Evolutionary conservation across 2,329 filamentous ascomycete species (phyloP).

Genomic region (Alternaria infectoria): DNA sequence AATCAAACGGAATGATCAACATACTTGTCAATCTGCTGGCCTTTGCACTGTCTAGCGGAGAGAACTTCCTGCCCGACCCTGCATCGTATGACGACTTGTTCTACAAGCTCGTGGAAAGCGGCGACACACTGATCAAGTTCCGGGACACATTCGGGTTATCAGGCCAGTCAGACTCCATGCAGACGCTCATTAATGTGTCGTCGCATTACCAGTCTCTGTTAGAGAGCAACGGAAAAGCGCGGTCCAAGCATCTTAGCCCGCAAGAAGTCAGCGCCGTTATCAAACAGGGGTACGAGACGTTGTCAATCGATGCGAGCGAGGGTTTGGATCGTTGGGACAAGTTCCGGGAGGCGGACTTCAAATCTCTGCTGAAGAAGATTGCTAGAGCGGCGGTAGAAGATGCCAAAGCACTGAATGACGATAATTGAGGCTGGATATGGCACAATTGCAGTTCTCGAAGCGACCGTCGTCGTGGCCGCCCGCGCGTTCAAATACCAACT

Average conservation of each 20-base stretch:
- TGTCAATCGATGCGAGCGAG: slow-evolving; percentile 89
- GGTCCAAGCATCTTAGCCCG: slow-evolving; percentile 75
- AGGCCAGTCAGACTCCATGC: slow-evolving; percentile 65
- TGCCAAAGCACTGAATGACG: slow-evolving; percentile 58
- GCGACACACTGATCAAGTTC: slow-evolving; percentile 82
- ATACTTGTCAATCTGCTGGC: slow-evolving; percentile 82
- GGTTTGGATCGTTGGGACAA: slow-evolving; percentile 84
- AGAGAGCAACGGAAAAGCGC: slow-evolving; percentile 60
- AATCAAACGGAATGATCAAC: slow-evolving; percentile 76
- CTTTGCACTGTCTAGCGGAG: slow-evolving; percentile 82
- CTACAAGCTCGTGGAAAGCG: slow-evolving; percentile 95
- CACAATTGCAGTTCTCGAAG: neutral
- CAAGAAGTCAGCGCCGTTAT: slow-evolving; percentile 88
- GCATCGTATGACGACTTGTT: slow-evolving; percentile 94
- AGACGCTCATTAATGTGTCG: slow-evolving; percentile 81
- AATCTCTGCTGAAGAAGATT: slow-evolving; percentile 84
- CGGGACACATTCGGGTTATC: slow-evolving; percentile 71
- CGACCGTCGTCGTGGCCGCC: neutral
- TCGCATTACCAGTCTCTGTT: slow-evolving; percentile 88
- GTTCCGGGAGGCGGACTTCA: slow-evolving; percentile 87
- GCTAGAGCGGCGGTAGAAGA: slow-evolving; percentile 79
- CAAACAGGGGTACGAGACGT: slow-evolving; percentile 93
- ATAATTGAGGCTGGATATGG: slow-evolving; percentile 9
- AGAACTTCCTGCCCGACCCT: slow-evolving; percentile 87
- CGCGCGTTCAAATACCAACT: neutral